Evolutionary conservation across 768 basidiomycete species (phyloP).

Genomic region (Termitomyces bulborhizus): DNA sequence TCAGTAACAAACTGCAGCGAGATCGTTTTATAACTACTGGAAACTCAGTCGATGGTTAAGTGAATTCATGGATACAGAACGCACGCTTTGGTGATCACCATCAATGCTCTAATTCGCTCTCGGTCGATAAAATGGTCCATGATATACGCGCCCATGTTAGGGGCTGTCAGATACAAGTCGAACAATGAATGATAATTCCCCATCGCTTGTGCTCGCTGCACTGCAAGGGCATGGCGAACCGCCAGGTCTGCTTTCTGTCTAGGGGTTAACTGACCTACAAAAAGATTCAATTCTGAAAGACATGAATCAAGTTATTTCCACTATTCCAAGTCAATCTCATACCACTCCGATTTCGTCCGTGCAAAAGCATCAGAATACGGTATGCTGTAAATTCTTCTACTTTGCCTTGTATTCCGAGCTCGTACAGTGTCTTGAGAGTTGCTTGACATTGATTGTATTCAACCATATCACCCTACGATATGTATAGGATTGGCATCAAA

Average conservation of each 20-base stretch:
- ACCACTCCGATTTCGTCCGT: slow-evolving; percentile 94
- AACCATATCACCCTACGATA: slow-evolving; percentile 82
- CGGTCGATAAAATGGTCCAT: slow-evolving; percentile 98
- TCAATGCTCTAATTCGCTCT: slow-evolving; percentile 80
- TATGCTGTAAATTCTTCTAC: slow-evolving; percentile 97
- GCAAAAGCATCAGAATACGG: slow-evolving; percentile 91
- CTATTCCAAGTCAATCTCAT: slow-evolving; percentile 14
- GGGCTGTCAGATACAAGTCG: slow-evolving; percentile 73
- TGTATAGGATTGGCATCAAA: slow-evolving; percentile 1
- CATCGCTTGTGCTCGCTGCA: slow-evolving; percentile 84
- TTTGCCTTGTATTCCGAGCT: slow-evolving; percentile 87
- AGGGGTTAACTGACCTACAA: slow-evolving; percentile 95
- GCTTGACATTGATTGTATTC: slow-evolving; percentile 99
- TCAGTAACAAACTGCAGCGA: slow-evolving; percentile 70
- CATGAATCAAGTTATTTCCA: not conserved
- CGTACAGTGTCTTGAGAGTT: slow-evolving; percentile 84
- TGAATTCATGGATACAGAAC: slow-evolving; percentile 24
- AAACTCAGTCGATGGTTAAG: not conserved
- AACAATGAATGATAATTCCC: slow-evolving; percentile 95
- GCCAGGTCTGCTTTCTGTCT: slow-evolving; percentile 77
- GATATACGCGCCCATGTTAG: slow-evolving; percentile 97
- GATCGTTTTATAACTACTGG: slow-evolving; percentile 72
- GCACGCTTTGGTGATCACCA: slow-evolving; percentile 91
- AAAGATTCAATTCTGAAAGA: slow-evolving; percentile 81
- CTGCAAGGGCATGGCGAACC: slow-evolving; percentile 84